phyloP scores from a whole-genome alignment of 257 asterid genomes.

The Nyctanthes arbortristis region DNA sequence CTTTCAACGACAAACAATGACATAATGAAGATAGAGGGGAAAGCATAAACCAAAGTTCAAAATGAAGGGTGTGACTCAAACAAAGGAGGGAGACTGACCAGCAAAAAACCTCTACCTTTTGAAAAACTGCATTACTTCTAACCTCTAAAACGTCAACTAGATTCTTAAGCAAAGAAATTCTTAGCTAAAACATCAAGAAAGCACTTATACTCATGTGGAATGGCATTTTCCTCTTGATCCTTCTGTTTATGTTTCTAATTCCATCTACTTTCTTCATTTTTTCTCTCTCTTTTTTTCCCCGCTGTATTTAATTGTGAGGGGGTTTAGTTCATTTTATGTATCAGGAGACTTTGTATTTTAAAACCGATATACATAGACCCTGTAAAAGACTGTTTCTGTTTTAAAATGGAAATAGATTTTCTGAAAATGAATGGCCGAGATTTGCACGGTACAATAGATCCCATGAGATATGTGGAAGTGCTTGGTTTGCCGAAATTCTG shows the following conservation, averaged over 20 bases:
- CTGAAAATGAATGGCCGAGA: too few species aligned
- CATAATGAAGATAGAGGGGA: constrained; percentile 7
- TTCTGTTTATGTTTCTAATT: background rate
- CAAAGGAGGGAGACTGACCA: constrained; percentile 7
- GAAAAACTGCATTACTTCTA: too few species aligned
- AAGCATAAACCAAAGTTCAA: constrained; percentile 18
- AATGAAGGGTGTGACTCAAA: constrained; percentile 1
- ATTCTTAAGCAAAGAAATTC: background rate
- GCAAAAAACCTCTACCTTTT: too few species aligned
- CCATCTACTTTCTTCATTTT: background rate
- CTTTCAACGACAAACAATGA: background rate
- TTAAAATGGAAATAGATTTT: too few species aligned
- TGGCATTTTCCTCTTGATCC: background rate
- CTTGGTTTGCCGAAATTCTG: too few species aligned
- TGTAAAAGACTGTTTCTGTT: too few species aligned
- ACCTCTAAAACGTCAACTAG: background rate
- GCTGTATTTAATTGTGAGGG: too few species aligned
- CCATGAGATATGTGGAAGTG: too few species aligned
- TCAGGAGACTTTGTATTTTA: too few species aligned
- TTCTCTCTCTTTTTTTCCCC: background rate
- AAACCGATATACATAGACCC: too few species aligned
- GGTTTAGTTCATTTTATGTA: too few species aligned
- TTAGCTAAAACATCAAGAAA: constrained; percentile 2
- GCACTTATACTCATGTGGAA: background rate
- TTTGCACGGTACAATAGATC: too few species aligned